Evolutionary conservation across 176 grass and related monocot species (phyloP).

Genomic region (Oryza glumipatula): DNA sequence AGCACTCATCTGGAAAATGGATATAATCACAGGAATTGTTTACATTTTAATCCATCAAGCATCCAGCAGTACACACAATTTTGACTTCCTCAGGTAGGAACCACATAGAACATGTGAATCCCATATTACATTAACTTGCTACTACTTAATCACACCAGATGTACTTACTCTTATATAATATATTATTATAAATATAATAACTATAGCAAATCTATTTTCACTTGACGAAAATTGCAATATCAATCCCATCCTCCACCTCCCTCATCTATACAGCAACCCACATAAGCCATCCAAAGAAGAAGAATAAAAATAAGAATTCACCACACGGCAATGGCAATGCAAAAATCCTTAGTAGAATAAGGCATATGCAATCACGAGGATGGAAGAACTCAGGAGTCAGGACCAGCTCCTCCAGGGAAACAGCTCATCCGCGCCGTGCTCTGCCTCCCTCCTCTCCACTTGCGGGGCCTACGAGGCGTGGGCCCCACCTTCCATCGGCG

Average conservation of each 20-base stretch:
- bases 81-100: neutral
- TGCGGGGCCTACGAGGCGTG: slow-evolving; percentile 37
- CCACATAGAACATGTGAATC: slow-evolving; percentile 34
- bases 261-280: slow-evolving; percentile 53
- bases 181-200: slow-evolving; percentile 24
- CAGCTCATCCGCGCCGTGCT: slow-evolving; percentile 19
- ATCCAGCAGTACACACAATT: slow-evolving; percentile 17
- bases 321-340: slow-evolving; percentile 24
- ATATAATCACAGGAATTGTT: slow-evolving; percentile 6
- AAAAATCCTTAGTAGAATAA: slow-evolving; percentile 34
- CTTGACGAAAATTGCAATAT: slow-evolving; percentile 46
- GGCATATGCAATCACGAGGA: slow-evolving; percentile 18
- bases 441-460: neutral
- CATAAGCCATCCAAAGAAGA: neutral
- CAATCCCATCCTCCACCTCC: slow-evolving; percentile 34
- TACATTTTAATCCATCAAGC: slow-evolving; percentile 14
- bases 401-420: neutral
- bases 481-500: slow-evolving; percentile 32
- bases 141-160: slow-evolving; percentile 38
- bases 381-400: neutral
- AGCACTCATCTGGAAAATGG: neutral
- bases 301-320: slow-evolving; percentile 19
- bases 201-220: slow-evolving; percentile 40
- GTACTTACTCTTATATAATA: neutral
- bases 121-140: slow-evolving; percentile 31